Evolutionary conservation across 1,284 basidiomycete genomes (phyloP), one percentile per base, ranked within the genome.

Genomic region (Tilletiopsis washingtonensis): DNA sequence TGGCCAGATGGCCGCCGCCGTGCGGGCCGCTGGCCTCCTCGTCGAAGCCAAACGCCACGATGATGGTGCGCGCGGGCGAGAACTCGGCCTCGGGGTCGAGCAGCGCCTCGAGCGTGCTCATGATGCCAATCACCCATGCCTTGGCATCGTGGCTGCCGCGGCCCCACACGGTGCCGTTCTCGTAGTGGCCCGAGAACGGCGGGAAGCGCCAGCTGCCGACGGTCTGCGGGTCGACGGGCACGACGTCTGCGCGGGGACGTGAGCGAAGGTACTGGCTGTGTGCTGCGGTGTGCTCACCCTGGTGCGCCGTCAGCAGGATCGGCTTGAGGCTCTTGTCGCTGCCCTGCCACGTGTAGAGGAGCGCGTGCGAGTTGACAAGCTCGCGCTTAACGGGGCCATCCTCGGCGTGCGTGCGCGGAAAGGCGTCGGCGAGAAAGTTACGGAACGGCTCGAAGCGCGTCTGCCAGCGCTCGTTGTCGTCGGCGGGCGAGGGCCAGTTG

Each of bases 21-120:
- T 62, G 40, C 37, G 58, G 50, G 47, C 60, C 61, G 41, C 57
- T 43, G 1, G 56, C 45, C 72, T 86, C 84, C 61, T 86, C 85
- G 61, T 86, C 84, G 51, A 81, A 81, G n/a, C 85, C 85, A 45
- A 81, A 82, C 1, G 81, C 79, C 21, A 84, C 74, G 20, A 85
- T 75, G 37, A 86, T 74, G 17, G 59, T 65, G 26, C 75, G 62
- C 40, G 57, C 63, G 4, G 79, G 78, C 53, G 73, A 50, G 61
- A 74, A 80, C 36, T 51, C 75, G 26, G 76, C 73, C 3, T 67
- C 29, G 9, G 9, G 9, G n/a, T n/a, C 57, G 17, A 78, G 57
- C 14, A 81, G 74, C 41, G 73, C 74, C 64, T 80, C 79, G 11
- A 79, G 62, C 0, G 78, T 73, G 5, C 74, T 70, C 38, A 78